Base-by-base conservation (phyloP, 140 eudicot genomes). In the Senecio squalidus region DNA sequence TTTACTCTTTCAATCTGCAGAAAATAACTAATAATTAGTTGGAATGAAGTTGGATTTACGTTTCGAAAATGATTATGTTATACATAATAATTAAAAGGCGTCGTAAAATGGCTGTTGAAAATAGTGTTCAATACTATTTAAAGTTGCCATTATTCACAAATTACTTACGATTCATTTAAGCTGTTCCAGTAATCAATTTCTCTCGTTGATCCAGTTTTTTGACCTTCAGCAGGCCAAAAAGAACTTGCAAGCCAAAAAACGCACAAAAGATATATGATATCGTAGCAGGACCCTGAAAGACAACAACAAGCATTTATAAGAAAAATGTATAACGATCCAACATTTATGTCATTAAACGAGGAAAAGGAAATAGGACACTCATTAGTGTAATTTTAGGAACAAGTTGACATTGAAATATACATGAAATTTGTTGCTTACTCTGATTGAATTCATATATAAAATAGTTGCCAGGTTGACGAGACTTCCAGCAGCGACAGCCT, bases 401-500 rank as follows among this genome's bases (percentile, higher is more conserved):
- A 59, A 29, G 47, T 21, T 51, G 21, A 14, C 33, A 11, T 22
- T 8, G 10, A 0, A 39, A 43, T 9, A 14, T n/a, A 18, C n/a
- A 39, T 4, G 9, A 56, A 69, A 49, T 31, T 58, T 58, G 43
- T 49, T 40, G 74, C 81, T 74, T 67, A 91, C 98, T 58, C 80
- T 71, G 50, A 91, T 67, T 24, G 94, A 81, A 53, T 91, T 80
- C 16, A 86, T 54, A 62, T 86, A 60, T 34, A 91, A 75, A 64
- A 91, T 76, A 40, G 98, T 91, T 17, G 82, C 98, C 31, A 91
- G 86, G 68, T 91, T 91, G 54, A 91, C 73, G 57, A 91, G 63
- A 62, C 84, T 91, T 78, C 98, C 98, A 69, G 96, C 96, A 59
- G 90, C 94, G 57, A 91, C 89, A 46, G 89, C 95, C 92, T 80